Evolutionary conservation across 495 filamentous ascomycete genomes (phyloP), one percentile per base, ranked within the genome.

Genomic region (Xylaria intraflava): DNA sequence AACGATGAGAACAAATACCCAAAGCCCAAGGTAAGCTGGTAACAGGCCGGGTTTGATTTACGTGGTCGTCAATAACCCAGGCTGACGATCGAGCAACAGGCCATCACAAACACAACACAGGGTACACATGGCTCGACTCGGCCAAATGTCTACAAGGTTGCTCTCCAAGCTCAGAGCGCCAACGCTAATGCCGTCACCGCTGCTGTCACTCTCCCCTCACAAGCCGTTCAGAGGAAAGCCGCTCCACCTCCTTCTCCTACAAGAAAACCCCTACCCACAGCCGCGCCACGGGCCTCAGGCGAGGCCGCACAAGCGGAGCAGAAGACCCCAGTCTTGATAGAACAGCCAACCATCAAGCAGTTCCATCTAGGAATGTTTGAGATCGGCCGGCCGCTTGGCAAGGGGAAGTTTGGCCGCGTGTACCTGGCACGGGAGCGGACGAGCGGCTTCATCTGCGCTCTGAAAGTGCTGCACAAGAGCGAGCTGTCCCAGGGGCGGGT

Each of bases 361-460:
- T 88, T 93, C 66, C 90, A 96, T 58, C 84, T 98, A 2, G 90
- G 92, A 67, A 97, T 98, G 93, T 98, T 98, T 64, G 93, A 98
- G 63, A 97, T 98, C 60, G 93, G 93, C 9, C 88, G 91, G 43
- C 94, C 93, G 2, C 75, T 98, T 5, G 93, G 93, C 8, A 98
- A 97, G 68, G 93, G 93, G 49, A 98, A 98, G 69, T 98, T 97
- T 64, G 93, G 93, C 4, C 82, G 94, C 41, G 93, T 98, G 1
- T 98, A 98, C 66, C 82, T 98, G 2, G 93, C 92, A 40, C 88
- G 91, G 53, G 93, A 98, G 68, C 82, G 90, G 26, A 85, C 80
- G 40, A 88, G 82, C 19, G 88, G 88, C 56, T 98, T 96, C 70
- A 88, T 98, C 51, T 98, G 93, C 71, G 93, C 91, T 7, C 79